Base-by-base conservation (phyloP, 1,284 basidiomycete genomes). In the Pseudozyma pruni region DNA sequence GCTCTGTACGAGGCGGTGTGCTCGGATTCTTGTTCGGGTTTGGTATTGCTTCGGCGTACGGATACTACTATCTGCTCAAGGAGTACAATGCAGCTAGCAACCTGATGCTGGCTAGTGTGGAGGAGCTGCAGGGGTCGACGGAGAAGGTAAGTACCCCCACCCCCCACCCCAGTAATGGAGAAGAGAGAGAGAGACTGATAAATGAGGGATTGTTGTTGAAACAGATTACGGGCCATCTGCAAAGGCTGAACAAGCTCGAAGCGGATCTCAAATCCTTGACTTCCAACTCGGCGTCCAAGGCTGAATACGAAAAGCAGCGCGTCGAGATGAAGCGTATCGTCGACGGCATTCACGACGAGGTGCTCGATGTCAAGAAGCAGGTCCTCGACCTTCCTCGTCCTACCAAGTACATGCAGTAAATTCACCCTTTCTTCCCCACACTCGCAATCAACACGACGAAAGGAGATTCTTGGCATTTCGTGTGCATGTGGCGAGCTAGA, bases 11-110 rank as follows among this genome's bases (percentile, higher is more conserved):
- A 2, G 73, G 72, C 3, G 72, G 70, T 11, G 48, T 95, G 55
- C 87, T 94, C 25, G 93, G 93, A 0, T 95, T 95, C 81, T 84
- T 94, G 40, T 88, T 93, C 75, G 93, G 93, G 0, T 94, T 94
- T 85, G 92, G 92, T 6, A 83, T 92, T 38, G 84, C 84, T 8
- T 83, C 91, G 1, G 89, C 90, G 0, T 88, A 90, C 76, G 92
- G 92, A 42, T 90, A 92, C 44, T 94, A 93, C 82, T 89, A 92
- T 80, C 85, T 96, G 23, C 85, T 94, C 48, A 91, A 94, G 72
- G 93, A 95, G 84, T 94, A 93, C 84, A 92, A 93, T 83, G 85
- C 88, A 47, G 92, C 93, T 8, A 91, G 90, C 6, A 89, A 90
- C 23, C 87, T 91, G 25, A 85, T 95, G 58, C 89, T 94, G 80